Evolutionary conservation across 2,329 filamentous ascomycete species (phyloP).

Genomic region (Anthostomella pinea): DNA sequence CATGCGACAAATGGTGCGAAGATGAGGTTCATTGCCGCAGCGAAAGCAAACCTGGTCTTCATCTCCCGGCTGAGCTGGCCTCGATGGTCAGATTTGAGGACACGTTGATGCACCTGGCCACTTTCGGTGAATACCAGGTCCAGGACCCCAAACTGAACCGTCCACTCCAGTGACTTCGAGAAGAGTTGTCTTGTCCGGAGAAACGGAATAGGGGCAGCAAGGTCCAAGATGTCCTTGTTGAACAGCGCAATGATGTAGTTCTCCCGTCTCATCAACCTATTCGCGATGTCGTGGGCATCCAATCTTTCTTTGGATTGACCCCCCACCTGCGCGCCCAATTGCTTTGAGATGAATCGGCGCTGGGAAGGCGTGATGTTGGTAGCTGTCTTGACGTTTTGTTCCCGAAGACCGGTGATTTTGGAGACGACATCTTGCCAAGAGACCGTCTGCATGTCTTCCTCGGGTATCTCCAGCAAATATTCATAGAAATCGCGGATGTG

Average conservation of each 20-base stretch:
- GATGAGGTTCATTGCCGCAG: conserved; percentile 81
- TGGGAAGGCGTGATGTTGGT: conserved; percentile 51
- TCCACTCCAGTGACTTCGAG: conserved; percentile 89
- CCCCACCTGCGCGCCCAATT: conserved; percentile 65
- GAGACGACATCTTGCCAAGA: conserved; percentile 91
- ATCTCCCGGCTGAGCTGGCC: conserved; percentile 75
- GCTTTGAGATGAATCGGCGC: conserved; percentile 42
- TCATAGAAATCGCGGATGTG: conserved; percentile 84
- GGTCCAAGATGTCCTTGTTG: conserved; percentile 91
- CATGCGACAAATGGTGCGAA: conserved; percentile 84
- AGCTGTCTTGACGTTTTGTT: conserved; percentile 80
- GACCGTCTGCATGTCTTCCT: conserved; percentile 85
- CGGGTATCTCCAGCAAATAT: conserved; percentile 76
- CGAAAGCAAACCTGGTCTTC: conserved; percentile 73
- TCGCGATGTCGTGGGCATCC: conserved; percentile 95
- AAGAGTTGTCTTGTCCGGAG: conserved; percentile 76
- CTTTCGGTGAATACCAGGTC: conserved; percentile 91
- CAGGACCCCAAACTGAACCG: conserved; percentile 82
- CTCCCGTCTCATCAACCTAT: conserved; percentile 91
- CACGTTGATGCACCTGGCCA: conserved; percentile 82
- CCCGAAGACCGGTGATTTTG: conserved; percentile 77
- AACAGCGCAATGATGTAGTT: conserved; percentile 97
- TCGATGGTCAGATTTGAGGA: conserved; percentile 80
- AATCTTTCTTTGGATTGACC: conserved; percentile 91
- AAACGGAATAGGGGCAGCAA: conserved; percentile 84